Base-by-base conservation (phyloP, 805 yeast species). In the Blastobotrys terrestris region DNA sequence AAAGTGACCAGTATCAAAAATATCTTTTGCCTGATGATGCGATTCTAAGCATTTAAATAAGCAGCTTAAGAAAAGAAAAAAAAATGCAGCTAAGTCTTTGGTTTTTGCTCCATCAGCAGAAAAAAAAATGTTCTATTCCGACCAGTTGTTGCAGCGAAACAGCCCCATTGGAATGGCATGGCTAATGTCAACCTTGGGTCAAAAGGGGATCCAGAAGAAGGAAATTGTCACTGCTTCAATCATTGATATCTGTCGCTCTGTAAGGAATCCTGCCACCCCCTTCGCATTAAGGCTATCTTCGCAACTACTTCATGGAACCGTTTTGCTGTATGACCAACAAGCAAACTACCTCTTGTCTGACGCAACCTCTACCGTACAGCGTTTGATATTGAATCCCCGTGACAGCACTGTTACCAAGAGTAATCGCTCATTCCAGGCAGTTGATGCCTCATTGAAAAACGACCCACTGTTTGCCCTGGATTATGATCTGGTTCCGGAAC, bases 281-380 rank as follows among this genome's bases (percentile, higher is more conserved):
- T 31, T 62, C 15, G 58, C 70, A 1, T 53, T 71, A 41, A 62
- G 81, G 44, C 64, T 71, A 15, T 63, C 71, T 0, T 75, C 82
- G 0, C 73, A 65, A 48, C 62, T 80, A 7, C 60, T 80, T 52
- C 72, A 75, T 57, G 85, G 85, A 0, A 66, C 77, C 1, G 67
- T 79, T 1, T 56, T 80, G 45, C 68, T 75, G 22, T 78, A 77
- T 49, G 31, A 46, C 20, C 19, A 16, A 3, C 51, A 54, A 39
- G 20, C 26, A 6, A 18, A 15, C 16, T 19, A 31, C 7, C 20
- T 51, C 3, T 42, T 46, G 5, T 26, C 35, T 26, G 39, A 53
- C 49, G 35, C 39, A 11, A 3, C 19, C 11, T 45, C 48, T 15
- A 3, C 11, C 6, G 21, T 15, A n/a, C n/a, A 14, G 19, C 31